Conservation (phyloP, 2,329 filamentous ascomycete species). For the Epichloe coenophiala region DNA sequence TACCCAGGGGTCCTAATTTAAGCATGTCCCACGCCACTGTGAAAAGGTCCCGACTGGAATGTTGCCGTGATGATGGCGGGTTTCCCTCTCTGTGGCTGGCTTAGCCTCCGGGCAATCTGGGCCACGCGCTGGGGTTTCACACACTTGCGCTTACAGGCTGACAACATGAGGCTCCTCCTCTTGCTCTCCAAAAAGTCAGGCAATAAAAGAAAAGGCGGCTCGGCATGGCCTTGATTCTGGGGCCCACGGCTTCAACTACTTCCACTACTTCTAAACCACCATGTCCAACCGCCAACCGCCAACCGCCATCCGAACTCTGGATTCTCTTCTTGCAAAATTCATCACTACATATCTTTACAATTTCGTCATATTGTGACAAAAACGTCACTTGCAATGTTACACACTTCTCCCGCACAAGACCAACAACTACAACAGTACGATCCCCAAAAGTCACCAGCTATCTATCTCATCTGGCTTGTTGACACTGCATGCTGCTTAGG, state of each 20-base stretch:
- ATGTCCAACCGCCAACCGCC: not conserved
- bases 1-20: not conserved
- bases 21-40: not conserved
- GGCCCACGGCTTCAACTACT: not conserved
- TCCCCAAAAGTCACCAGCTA: not conserved
- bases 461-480: not conserved
- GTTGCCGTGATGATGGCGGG: not conserved
- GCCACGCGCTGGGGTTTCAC: conserved; percentile 1
- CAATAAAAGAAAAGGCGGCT: not conserved
- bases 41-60: conserved; percentile 1
- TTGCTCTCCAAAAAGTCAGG: not conserved
- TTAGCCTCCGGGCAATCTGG: not conserved
- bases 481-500: not conserved
- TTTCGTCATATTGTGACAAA: not conserved
- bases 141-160: not conserved
- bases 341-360: not conserved
- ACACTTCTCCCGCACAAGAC: not conserved
- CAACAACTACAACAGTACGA: conserved; percentile 1
- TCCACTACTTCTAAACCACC: not conserved
- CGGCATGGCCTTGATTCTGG: not conserved
- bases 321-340: not conserved
- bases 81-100: conserved; percentile 3
- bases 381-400: not conserved
- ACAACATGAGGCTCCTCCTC: not conserved
- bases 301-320: not conserved